Evolutionary conservation across 2,329 filamentous ascomycete genomes (phyloP), one percentile per base, ranked within the genome.

Genomic region (Phialocephala sp.): DNA sequence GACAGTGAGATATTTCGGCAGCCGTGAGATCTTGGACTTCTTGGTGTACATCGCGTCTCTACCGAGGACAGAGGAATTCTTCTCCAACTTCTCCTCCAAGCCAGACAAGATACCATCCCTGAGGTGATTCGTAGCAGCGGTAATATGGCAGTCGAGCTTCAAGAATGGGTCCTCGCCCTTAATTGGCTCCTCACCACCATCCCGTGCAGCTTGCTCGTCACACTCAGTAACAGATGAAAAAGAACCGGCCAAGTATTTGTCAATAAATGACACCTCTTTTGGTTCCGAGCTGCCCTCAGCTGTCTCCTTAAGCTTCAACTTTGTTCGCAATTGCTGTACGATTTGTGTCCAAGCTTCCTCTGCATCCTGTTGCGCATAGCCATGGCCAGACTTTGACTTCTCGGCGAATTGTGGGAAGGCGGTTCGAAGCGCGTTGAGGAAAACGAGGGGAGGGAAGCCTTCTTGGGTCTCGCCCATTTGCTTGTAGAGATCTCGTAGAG

Each of bases 301-400:
- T 0, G 76, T 76, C 9, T 85, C 84, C 73, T 87, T 88, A 69
- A 91, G 79, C 76, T 88, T 89, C 59, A 98, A 81, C 76, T 92
- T 94, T 74, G 91, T 87, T 68, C 91, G 88, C 43, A 99, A 81
- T 75, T 94, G 91, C 54, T 91, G 88, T 6, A 99, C 81, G 68
- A 99, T 96, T 77, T 98, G 94, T 22, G 94, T 95, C 93, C 94
- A 99, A 56, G 94, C 95, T 79, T 99, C 95, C 79, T 99, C 95
- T 0, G 95, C 95, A 81, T 99, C 95, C 80, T 99, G 95, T 79
- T 99, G 95, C n/a, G 95, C 94, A 76, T 90, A 98, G 8, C 92
- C 93, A 65, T 90, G 84, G 24, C 92, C 91, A 37, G 90, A 89
- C 77, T 92, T 94, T 63, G 93, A 88, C 74, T 88, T 90, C 80